These are phyloP conservation scores for Cylindrotheca fusiformis DNA, from an alignment of 108 stramenopile species.

Conservation along the genomic window DNA sequence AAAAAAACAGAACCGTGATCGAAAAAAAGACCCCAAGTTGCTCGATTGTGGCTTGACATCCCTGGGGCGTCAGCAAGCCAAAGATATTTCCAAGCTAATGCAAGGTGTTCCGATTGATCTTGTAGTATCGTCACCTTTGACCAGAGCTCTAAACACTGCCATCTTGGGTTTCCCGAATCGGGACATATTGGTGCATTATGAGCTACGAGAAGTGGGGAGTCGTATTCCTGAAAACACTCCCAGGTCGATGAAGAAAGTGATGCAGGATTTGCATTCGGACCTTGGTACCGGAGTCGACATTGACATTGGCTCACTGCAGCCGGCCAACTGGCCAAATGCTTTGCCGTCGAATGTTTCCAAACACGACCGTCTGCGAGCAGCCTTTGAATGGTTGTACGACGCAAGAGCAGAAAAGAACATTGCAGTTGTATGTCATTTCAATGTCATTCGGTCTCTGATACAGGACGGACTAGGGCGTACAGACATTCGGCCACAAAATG, in stretches of 20 bases:
- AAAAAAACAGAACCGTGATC: conserved; percentile 1
- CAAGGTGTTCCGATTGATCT: conserved; percentile 16
- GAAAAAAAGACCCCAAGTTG: conserved; percentile 18
- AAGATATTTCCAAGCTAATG: conserved; percentile 1
- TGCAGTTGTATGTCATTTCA: conserved; percentile 40
- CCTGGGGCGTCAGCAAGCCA: conserved; percentile 5
- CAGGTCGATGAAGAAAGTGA: conserved; percentile 10
- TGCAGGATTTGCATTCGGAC: conserved; percentile 7
- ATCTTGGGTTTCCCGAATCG: conserved; percentile 14
- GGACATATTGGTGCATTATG: conserved; percentile 19
- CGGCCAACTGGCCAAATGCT: conserved; percentile 10
- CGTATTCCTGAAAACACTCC: conserved; percentile 20
- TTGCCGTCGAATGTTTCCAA: conserved; percentile 8
- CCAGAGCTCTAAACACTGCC: conserved; percentile 28
- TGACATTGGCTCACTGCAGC: neutral
- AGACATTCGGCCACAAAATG: neutral
- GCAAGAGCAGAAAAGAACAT: conserved; percentile 16
- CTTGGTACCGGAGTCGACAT: neutral
- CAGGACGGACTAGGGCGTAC: too few species aligned
- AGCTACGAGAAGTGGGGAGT: conserved; percentile 11
- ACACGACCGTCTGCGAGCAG: neutral
- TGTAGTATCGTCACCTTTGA: conserved; percentile 30
- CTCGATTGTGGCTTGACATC: conserved; percentile 27
- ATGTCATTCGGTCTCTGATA: conserved; percentile 22
- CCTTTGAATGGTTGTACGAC: conserved; percentile 20